Evolutionary conservation across 2,329 filamentous ascomycete species (phyloP).

Genomic region (Fusarium cyanostomum): DNA sequence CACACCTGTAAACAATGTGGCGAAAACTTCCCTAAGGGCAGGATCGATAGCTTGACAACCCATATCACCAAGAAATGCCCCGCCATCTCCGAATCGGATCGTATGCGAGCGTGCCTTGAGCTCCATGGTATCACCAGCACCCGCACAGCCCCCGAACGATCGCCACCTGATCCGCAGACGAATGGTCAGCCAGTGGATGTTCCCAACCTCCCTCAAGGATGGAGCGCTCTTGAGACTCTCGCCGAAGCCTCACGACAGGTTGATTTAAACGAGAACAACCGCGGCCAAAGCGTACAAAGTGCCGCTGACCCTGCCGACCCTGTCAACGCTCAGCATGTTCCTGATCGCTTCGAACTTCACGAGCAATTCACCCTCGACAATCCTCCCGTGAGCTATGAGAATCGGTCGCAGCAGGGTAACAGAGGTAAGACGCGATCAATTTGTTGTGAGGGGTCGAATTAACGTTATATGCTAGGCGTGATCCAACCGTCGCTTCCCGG

Average conservation of each 20-base stretch:
- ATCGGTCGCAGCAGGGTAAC: constrained; percentile 37
- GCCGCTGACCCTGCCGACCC: constrained; percentile 44
- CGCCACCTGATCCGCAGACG: constrained; percentile 40
- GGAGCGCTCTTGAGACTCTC: constrained; percentile 85
- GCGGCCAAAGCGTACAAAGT: constrained; percentile 54
- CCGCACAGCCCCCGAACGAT: constrained; percentile 47
- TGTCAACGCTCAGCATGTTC: constrained; percentile 36
- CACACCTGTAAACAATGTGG: constrained; percentile 91
- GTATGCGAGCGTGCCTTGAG: constrained; percentile 77
- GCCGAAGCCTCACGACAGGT: constrained; percentile 89
- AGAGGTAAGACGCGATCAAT: constrained; percentile 36
- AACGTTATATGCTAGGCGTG: constrained; percentile 24
- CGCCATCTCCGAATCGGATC: constrained; percentile 77
- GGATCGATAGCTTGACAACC: constrained; percentile 81
- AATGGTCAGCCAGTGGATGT: constrained; percentile 44
- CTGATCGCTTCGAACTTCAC: constrained; percentile 62
- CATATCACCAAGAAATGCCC: constrained; percentile 91
- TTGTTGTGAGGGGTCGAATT: not conserved
- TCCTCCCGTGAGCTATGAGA: constrained; percentile 61
- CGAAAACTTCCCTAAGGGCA: constrained; percentile 89
- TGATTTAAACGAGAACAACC: constrained; percentile 70
- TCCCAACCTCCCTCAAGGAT: constrained; percentile 63
- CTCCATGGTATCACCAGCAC: constrained; percentile 73
- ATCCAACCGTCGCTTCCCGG: constrained; percentile 41
- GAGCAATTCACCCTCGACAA: constrained; percentile 69